Evolutionary conservation across 2,329 filamentous ascomycete species (phyloP).

Genomic region (Hymenoscyphus albidus): DNA sequence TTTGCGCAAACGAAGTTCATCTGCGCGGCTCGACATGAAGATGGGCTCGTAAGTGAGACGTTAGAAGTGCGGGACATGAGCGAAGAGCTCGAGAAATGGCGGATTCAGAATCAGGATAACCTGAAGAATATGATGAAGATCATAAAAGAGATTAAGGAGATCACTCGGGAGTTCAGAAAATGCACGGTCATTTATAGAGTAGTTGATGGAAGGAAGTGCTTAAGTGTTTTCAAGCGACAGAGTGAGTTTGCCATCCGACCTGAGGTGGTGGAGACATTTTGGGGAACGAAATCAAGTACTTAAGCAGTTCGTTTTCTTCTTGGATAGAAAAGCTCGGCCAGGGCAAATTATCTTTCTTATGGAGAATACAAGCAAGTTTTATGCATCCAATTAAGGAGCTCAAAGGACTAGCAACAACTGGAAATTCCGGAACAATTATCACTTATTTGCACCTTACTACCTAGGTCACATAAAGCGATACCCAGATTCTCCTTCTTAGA

Average conservation of each 20-base stretch:
- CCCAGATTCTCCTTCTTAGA: too few species aligned
- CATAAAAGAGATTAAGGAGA: conserved; percentile 19
- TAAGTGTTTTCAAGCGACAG: conserved; percentile 13
- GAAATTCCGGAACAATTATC: too few species aligned
- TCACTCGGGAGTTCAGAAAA: conserved; percentile 6
- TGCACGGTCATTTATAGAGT: conserved; percentile 4
- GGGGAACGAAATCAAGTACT: not conserved
- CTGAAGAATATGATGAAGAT: conserved; percentile 18
- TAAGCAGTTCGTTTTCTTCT: not conserved
- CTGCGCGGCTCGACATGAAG: conserved; percentile 19
- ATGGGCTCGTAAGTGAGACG: conserved; percentile 18
- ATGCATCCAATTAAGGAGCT: too few species aligned
- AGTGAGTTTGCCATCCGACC: conserved; percentile 8
- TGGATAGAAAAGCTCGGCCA: too few species aligned
- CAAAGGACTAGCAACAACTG: too few species aligned
- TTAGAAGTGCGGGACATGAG: conserved; percentile 11
- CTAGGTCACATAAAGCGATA: too few species aligned
- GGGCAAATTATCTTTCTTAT: too few species aligned
- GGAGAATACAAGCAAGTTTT: too few species aligned
- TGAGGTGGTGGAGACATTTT: conserved; percentile 9
- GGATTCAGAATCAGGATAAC: conserved; percentile 10
- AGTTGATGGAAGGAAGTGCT: conserved; percentile 18
- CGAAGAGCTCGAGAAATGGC: conserved; percentile 14
- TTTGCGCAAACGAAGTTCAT: conserved; percentile 26
- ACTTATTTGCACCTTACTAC: too few species aligned